These are phyloP conservation scores for Eucalyptus paniculata DNA, from an alignment of 345 rosid species.

Conservation along the genomic window DNA sequence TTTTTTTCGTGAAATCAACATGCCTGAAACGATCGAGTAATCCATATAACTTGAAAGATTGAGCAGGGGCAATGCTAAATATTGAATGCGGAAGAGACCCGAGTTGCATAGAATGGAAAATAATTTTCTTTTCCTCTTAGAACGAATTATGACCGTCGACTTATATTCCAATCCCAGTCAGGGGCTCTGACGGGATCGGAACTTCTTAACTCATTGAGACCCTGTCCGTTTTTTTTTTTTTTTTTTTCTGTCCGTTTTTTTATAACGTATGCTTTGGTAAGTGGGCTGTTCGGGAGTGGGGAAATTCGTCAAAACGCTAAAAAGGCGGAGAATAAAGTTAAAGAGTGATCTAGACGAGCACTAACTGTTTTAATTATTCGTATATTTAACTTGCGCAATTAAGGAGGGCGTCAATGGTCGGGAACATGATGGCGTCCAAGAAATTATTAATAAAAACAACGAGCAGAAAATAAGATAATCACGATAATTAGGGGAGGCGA, in stretches of 20 bases:
- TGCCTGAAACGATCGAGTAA: rapidly evolving
- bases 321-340: not conserved
- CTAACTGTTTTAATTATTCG: not conserved
- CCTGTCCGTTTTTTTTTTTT: rapidly evolving
- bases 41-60: not conserved
- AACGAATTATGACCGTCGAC: not conserved
- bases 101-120: rapidly evolving
- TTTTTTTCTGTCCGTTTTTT: too few species aligned
- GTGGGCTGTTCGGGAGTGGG: not conserved
- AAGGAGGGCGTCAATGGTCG: not conserved
- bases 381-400: not conserved
- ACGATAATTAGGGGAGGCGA: not conserved
- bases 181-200: not conserved
- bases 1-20: not conserved
- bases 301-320: not conserved
- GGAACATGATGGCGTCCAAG: not conserved
- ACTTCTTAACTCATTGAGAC: not conserved
- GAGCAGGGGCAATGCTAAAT: not conserved
- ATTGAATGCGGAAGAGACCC: not conserved
- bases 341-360: not conserved
- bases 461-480: too few species aligned
- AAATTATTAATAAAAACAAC: not conserved
- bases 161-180: not conserved
- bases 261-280: not conserved
- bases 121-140: not conserved